Evolutionary conservation across 257 asterid species (phyloP).

Genomic region (Solanum habrochaites): DNA sequence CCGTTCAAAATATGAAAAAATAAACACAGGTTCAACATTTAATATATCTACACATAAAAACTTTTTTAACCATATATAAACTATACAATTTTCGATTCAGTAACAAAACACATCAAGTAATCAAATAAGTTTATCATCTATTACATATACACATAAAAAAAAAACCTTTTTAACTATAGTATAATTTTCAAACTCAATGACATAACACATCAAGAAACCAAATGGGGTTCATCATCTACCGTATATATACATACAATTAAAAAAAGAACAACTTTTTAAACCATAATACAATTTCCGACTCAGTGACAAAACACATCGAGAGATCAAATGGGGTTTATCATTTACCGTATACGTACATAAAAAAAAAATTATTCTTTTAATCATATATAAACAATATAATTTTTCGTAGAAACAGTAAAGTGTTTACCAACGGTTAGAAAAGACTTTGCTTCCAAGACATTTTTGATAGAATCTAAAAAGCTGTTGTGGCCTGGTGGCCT

Average conservation of each 20-base stretch:
- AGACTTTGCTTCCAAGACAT: conserved; percentile 67
- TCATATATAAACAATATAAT: not conserved
- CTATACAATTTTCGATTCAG: too few relatives aligned
- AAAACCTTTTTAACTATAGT: not conserved
- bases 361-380: too few relatives aligned
- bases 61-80: too few relatives aligned
- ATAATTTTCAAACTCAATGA: not conserved
- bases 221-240: not conserved
- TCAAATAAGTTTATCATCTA: not conserved
- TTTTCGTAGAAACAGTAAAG: not conserved
- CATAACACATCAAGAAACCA: not conserved
- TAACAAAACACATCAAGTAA: not conserved
- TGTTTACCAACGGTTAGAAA: conserved; percentile 33
- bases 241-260: too few relatives aligned
- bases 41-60: too few relatives aligned
- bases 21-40: not conserved
- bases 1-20: not conserved
- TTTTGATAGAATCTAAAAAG: conserved; percentile 1
- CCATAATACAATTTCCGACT: not conserved
- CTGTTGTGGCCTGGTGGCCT: not conserved
- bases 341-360: too few relatives aligned
- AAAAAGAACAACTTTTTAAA: too few relatives aligned
- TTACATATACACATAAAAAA: too few relatives aligned
- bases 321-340: not conserved
- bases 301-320: not conserved